phyloP scores from a whole-genome alignment of 805 yeast genomes.

The Schwanniomyces pseudopolymorphus region DNA sequence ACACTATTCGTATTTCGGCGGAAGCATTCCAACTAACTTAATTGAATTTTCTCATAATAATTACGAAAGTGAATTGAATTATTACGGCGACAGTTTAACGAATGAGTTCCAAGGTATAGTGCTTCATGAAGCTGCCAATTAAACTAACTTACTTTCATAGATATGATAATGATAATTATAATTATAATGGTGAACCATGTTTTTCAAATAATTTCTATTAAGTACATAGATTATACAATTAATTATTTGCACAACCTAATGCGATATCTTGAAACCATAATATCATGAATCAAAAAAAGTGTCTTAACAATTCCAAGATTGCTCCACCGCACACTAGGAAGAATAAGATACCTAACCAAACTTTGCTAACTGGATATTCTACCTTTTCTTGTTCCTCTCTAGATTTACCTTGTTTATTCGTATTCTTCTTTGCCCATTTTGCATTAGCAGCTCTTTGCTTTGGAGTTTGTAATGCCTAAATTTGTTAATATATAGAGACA shows the following conservation, averaged over 20 bases:
- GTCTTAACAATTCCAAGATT: constrained; percentile 61
- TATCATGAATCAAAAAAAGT: constrained; percentile 35
- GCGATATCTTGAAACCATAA: not conserved
- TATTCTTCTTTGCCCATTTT: constrained; percentile 73
- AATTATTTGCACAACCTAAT: not conserved
- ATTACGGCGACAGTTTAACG: not conserved
- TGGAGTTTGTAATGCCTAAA: constrained; percentile 75
- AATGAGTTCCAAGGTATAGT: not conserved
- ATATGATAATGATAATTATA: not conserved
- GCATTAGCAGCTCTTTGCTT: constrained; percentile 85
- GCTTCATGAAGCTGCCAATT: not conserved
- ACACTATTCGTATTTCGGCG: constrained; percentile 25
- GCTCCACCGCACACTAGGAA: constrained; percentile 85
- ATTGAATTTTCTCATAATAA: constrained; percentile 13
- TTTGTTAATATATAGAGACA: not conserved
- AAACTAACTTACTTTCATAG: not conserved
- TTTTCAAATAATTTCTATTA: not conserved
- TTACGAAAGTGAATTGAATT: not conserved
- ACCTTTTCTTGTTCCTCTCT: constrained; percentile 40
- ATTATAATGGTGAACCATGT: not conserved
- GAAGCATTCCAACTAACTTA: constrained; percentile 16
- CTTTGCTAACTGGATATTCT: constrained; percentile 55
- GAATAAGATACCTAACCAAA: constrained; percentile 61
- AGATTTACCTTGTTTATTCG: constrained; percentile 73
- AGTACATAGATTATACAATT: not conserved